Evolutionary conservation across 179 eudicot genomes (phyloP).

Genomic region (Corrigiola litoralis): DNA sequence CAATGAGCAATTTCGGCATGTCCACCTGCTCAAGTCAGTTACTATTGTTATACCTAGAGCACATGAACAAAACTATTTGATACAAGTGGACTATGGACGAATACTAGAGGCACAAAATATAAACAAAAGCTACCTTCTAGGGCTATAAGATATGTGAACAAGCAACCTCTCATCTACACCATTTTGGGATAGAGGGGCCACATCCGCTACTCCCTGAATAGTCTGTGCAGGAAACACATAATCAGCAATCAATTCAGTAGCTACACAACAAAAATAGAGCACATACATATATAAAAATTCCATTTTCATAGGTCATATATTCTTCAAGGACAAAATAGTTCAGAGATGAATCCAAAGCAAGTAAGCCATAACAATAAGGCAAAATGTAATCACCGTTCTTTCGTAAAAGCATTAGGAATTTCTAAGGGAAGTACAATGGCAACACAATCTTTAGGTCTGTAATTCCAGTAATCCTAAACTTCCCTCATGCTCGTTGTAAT

Average conservation of each 20-base stretch:
- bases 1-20: conserved; percentile 66
- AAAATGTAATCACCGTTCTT: too few relatives aligned
- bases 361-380: too few relatives aligned
- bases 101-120: neutral
- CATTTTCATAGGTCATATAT: neutral
- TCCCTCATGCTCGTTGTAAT: too few relatives aligned
- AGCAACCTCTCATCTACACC: conserved; percentile 71
- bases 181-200: conserved; percentile 41
- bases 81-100: neutral
- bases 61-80: neutral
- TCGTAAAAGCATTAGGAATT: too few relatives aligned
- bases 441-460: too few relatives aligned
- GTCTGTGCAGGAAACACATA: conserved; percentile 39
- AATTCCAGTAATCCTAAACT: too few relatives aligned
- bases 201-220: conserved; percentile 75
- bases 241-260: conserved; percentile 3
- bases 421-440: too few relatives aligned
- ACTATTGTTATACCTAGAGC: neutral
- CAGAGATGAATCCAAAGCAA: neutral
- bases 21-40: conserved; percentile 53
- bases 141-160: conserved; percentile 82
- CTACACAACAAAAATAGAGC: neutral
- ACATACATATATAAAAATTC: neutral
- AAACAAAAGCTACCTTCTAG: conserved; percentile 63
- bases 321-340: neutral